Evolutionary conservation across 805 yeast species (phyloP), one percentile per base, ranked within the genome.

Genomic region (Nakazawaea holstii): DNA sequence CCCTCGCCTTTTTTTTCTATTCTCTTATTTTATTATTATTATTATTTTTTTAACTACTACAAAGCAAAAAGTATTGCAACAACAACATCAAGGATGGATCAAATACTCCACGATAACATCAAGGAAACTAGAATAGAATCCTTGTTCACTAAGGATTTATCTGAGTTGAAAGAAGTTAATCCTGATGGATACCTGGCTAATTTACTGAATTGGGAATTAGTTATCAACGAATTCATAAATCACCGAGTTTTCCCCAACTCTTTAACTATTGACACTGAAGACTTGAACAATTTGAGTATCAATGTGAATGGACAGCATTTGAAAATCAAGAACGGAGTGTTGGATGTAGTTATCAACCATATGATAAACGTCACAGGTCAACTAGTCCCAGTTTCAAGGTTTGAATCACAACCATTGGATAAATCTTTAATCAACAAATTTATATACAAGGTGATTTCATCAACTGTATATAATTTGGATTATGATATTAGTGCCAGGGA

Each of bases 101-200:
- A 42, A 31, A 28, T 42, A 9, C 35, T 42, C 1, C 35, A 11
- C 27, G 45, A 33, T 26, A 45, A 46, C 6, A 14, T 40, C 15
- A 46, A 46, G 30, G 49, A 40, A 11, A 28, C 49, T 10, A 24
- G 49, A 35, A 14, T 40, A 9, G 49, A 46, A 32, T 40, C 44
- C 3, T 24, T 46, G 13, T 46, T 46, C 41, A 39, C 41, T 11
- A 40, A 36, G 30, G 40, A 46, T 15, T 32, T 46, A 10, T 9
- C n/a, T 28, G 41, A 35, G 8, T 40, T 46, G 31, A 35, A 46
- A 40, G 45, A 46, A 24, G 27, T 36, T 26, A 46, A 46, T 41
- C 29, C 27, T 8, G 49, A 46, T 24, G 49, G 49, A 7, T 46
- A 40, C n/a, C 9, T 13, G 41, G 49, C 49, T 17, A 46, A 46